Evolutionary conservation across 257 asterid genomes (phyloP).

Genomic region (Lycium ferocissimum): DNA sequence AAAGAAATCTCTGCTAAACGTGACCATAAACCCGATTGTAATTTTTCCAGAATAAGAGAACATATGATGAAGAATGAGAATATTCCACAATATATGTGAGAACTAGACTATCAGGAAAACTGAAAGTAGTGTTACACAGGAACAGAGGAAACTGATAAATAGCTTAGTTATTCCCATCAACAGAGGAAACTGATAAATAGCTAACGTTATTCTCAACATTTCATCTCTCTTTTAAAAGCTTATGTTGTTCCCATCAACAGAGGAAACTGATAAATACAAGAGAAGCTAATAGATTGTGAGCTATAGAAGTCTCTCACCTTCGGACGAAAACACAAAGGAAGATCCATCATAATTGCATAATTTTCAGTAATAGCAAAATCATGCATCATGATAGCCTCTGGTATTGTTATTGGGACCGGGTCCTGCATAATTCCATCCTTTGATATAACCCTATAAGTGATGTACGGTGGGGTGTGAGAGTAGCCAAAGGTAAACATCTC

Average conservation of each 20-base stretch:
- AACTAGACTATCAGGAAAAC: background rate
- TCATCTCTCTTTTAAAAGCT: background rate
- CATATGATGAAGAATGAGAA: background rate
- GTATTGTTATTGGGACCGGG: constrained; percentile 88
- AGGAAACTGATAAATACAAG: constrained; percentile 8
- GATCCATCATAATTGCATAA: constrained; percentile 93
- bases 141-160: background rate
- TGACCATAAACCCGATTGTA: background rate
- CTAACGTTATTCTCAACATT: background rate
- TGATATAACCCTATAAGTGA: constrained; percentile 92
- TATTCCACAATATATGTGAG: background rate
- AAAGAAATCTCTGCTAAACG: background rate
- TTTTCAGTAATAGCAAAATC: constrained; percentile 99
- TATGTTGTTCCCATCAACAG: background rate
- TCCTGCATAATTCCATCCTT: constrained; percentile 90
- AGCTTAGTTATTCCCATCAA: background rate
- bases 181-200: constrained; percentile 16
- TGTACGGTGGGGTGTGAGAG: constrained; percentile 70
- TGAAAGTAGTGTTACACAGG: background rate
- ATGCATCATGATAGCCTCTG: constrained; percentile 92
- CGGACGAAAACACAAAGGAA: constrained; percentile 82
- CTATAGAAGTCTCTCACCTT: constrained; percentile 55
- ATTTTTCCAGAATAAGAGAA: background rate
- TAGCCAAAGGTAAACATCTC: constrained; percentile 98
- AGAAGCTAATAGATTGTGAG: constrained; percentile 1